Evolutionary conservation across 2,329 filamentous ascomycete genomes (phyloP).

Genomic region (Ophiostoma montium): DNA sequence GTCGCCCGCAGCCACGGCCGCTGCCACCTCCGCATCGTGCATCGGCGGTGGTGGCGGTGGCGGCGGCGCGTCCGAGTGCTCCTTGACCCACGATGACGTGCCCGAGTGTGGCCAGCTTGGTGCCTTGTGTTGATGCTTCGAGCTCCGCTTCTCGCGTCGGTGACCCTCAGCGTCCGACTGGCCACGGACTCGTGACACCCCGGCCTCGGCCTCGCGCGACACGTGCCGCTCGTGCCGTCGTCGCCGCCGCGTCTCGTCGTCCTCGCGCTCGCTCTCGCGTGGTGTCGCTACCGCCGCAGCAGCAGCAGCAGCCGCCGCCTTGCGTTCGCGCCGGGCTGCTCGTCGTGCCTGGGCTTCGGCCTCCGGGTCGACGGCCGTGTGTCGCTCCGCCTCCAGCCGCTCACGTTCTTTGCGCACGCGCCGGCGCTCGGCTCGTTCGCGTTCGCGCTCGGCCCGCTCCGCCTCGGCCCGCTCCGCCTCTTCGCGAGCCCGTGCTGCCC

Average conservation of each 20-base stretch:
- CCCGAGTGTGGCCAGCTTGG: constrained; percentile 47
- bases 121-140: constrained; percentile 2
- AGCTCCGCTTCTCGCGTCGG: constrained; percentile 15
- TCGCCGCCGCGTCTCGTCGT: constrained; percentile 39
- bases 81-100: constrained; percentile 52
- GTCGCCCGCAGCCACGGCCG: constrained; percentile 9
- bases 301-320: constrained; percentile 17
- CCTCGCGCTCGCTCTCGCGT: constrained; percentile 24
- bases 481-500: constrained; percentile 22
- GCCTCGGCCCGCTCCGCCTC: constrained; percentile 11
- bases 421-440: constrained; percentile 35
- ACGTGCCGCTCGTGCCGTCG: constrained; percentile 35
- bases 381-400: constrained; percentile 21
- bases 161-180: constrained; percentile 27
- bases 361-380: constrained; percentile 20
- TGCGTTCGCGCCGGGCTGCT: constrained; percentile 32
- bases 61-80: constrained; percentile 46
- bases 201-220: constrained; percentile 27
- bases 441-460: constrained; percentile 7
- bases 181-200: constrained; percentile 24
- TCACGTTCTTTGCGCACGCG: constrained; percentile 35
- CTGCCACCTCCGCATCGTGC: constrained; percentile 15
- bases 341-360: constrained; percentile 35
- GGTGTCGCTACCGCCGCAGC: constrained; percentile 15
- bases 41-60: constrained; percentile 40